Evolutionary conservation across 306 rosid species (phyloP), one percentile per base, ranked within the genome.

Genomic region (Cercis canadensis): DNA sequence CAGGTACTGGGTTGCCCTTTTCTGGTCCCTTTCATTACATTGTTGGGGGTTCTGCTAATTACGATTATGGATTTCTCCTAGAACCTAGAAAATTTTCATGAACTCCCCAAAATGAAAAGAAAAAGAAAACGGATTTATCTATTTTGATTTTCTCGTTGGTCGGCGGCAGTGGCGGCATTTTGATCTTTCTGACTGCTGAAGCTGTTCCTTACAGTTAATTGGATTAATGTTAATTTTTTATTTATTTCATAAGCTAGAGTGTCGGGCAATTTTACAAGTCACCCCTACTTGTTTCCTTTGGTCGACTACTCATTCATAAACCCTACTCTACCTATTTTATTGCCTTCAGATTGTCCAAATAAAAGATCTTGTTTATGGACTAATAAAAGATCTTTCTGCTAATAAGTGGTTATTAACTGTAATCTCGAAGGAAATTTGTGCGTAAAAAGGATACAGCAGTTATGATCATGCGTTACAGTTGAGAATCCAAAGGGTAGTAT

Each of bases 1-100:
- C 66, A 83, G 96, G 95, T 90, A 53, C 50, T 34, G 4, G 13
- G 8, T 49, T 10, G 46, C 55, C 24, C 15, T 17, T 8, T 65
- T 65, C 12, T 47, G 3, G 16, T 40, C 21, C 41, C 54, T 47
- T 32, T 15, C 36, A 18, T 21, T 15, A 11, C 33, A 32, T 31
- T 4, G 10, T 41, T 41, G 15, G 74, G 29, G 65, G 73, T 56
- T 79, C 12, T 13, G 8, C 51, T 10, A 43, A 51, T 12, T 24
- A 24, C 50, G 50, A 3, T 12, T 44, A 15, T 60, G 10, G 4
- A 34, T 73, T 67, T 37, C 43, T 44, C 56, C 14, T 46, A 3
- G 12, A 46, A 24, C 3, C 29, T 24, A 1, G 29, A 24, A 24
- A 24, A 24, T 24, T 24, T 24, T 24, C 3, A 24, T 24, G 29